Conservation (phyloP, 768 basidiomycete species). For the Lactarius quietus region DNA sequence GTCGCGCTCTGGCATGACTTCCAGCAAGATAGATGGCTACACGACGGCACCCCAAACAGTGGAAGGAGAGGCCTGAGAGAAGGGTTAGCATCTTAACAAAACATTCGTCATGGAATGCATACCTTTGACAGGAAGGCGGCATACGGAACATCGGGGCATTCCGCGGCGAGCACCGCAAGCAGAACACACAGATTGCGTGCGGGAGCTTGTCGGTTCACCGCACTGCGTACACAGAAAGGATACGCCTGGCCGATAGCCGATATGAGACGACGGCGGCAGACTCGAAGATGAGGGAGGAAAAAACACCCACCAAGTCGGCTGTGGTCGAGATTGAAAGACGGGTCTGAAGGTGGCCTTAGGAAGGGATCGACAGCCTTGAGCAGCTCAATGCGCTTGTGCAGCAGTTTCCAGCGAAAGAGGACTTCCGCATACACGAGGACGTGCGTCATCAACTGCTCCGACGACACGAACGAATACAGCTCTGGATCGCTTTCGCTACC, state of each 20-base stretch:
- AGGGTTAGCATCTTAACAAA: not conserved
- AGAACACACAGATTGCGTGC: slow-evolving; percentile 43
- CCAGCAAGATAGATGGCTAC: slow-evolving; percentile 65
- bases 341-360: slow-evolving; percentile 3
- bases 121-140: slow-evolving; percentile 76
- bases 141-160: slow-evolving; percentile 61
- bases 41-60: slow-evolving; percentile 60
- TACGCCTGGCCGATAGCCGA: slow-evolving; percentile 29
- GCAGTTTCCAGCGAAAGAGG: slow-evolving; percentile 68
- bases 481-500: slow-evolving; percentile 7
- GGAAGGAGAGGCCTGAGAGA: slow-evolving; percentile 51
- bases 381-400: slow-evolving; percentile 68
- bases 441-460: slow-evolving; percentile 49
- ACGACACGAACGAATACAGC: slow-evolving; percentile 2
- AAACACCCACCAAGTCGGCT: slow-evolving; percentile 26
- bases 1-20: slow-evolving; percentile 44
- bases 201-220: slow-evolving; percentile 37
- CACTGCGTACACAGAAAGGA: slow-evolving; percentile 27
- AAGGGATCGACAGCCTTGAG: slow-evolving; percentile 54
- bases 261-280: not conserved
- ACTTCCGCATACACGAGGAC: slow-evolving; percentile 71
- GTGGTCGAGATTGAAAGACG: slow-evolving; percentile 22
- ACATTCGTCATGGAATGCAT: slow-evolving; percentile 23
- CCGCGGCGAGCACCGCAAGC: slow-evolving; percentile 42
- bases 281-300: not conserved